Conservation (phyloP, 2,329 filamentous ascomycete genomes). For the Hypoxylon sp. region DNA sequence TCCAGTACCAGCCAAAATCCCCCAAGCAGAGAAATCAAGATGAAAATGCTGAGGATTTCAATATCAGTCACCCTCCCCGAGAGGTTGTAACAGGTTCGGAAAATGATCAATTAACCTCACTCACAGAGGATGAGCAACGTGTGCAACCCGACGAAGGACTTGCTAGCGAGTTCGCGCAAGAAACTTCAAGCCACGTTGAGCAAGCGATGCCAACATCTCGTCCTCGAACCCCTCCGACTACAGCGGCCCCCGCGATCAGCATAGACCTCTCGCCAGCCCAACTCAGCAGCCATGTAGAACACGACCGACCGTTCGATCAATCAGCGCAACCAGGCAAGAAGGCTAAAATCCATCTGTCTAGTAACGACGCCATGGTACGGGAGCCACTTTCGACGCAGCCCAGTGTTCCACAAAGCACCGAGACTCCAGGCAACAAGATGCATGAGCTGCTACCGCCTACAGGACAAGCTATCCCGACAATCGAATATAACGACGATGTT, state of each 20-base stretch:
- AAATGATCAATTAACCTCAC: constrained; percentile 12
- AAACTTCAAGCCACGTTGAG: constrained; percentile 17
- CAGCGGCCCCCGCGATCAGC: constrained; percentile 23
- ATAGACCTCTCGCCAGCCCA: constrained; percentile 49
- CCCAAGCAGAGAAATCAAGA: constrained; percentile 39
- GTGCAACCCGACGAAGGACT: constrained; percentile 14
- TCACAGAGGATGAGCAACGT: constrained; percentile 21
- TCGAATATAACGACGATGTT: constrained; percentile 4
- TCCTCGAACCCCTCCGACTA: constrained; percentile 32
- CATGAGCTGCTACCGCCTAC: constrained; percentile 3
- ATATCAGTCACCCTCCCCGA: constrained; percentile 24
- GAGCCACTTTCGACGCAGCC: constrained; percentile 42
- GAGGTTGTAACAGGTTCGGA: constrained; percentile 20
- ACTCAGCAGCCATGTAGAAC: constrained; percentile 47
- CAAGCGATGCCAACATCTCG: constrained; percentile 18
- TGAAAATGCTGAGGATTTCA: constrained; percentile 30
- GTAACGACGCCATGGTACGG: constrained; percentile 39
- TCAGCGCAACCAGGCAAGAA: constrained; percentile 49
- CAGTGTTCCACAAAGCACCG: constrained; percentile 37
- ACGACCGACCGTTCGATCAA: constrained; percentile 51
- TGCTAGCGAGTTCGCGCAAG: constrained; percentile 17
- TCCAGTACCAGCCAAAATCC: constrained; percentile 41
- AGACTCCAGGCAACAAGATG: constrained; percentile 17
- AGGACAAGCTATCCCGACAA: neutral
- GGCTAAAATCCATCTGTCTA: constrained; percentile 42